Conservation (phyloP, 192 early-diverging fungal species). For the Coemansia sp. region DNA sequence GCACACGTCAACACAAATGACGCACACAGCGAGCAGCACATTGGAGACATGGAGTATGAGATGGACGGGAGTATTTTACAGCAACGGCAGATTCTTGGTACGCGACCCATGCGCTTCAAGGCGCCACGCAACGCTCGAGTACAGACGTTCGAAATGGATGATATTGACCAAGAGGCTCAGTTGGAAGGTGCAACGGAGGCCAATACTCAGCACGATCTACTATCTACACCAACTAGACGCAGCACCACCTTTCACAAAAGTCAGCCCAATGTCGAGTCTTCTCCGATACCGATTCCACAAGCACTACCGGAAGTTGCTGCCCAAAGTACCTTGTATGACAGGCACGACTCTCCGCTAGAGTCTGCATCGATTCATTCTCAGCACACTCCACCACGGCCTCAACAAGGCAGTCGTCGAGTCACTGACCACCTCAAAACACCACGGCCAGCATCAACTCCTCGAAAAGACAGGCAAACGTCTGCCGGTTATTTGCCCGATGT, state of each 20-base stretch:
- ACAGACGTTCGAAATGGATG: conserved; percentile 45
- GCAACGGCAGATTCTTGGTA: conserved; percentile 30
- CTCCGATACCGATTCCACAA: neutral
- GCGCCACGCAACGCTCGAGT: conserved; percentile 49
- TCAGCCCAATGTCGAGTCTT: neutral
- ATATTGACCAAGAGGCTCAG: conserved; percentile 17
- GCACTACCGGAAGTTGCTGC: neutral
- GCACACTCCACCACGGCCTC: neutral
- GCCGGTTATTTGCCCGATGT: neutral
- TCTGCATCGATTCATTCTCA: neutral
- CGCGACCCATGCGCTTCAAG: conserved; percentile 45
- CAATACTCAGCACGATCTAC: neutral
- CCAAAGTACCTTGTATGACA: neutral
- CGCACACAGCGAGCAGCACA: neutral
- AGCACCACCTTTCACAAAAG: neutral
- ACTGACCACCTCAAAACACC: neutral
- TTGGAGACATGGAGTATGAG: conserved; percentile 1
- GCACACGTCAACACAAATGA: neutral
- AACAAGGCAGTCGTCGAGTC: neutral
- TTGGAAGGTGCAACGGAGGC: neutral
- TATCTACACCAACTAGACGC: conserved; percentile 6
- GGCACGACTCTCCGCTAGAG: neutral
- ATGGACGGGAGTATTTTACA: neutral
- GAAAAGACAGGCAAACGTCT: neutral
- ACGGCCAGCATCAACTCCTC: conserved; percentile 15